Conservation (phyloP, 257 asterid genomes). For the Petunia secreta region DNA sequence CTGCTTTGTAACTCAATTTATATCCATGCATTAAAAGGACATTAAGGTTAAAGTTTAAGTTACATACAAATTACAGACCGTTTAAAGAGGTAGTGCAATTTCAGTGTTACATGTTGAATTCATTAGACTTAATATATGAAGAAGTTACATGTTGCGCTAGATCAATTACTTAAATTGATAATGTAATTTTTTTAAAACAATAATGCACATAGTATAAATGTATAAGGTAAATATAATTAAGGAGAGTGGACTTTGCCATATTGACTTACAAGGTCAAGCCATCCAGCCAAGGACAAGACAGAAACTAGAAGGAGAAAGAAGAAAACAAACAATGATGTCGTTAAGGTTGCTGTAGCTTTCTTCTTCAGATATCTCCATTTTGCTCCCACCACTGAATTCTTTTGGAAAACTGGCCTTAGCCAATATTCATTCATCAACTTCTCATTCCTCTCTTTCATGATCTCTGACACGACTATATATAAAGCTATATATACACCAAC, state of each 20-base stretch:
- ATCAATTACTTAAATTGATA: too few species aligned
- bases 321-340: slow-evolving; percentile 30
- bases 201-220: too few species aligned
- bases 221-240: not conserved
- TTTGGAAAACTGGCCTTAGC: slow-evolving; percentile 58
- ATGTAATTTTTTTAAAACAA: too few species aligned
- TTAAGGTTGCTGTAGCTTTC: slow-evolving; percentile 18
- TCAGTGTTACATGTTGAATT: too few species aligned
- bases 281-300: slow-evolving; percentile 36
- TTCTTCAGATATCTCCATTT: slow-evolving; percentile 40
- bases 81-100: too few species aligned
- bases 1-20: too few species aligned
- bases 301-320: slow-evolving; percentile 42
- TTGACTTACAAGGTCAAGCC: slow-evolving; percentile 50
- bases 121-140: too few species aligned
- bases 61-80: too few species aligned
- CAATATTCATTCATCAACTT: slow-evolving; percentile 53
- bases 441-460: slow-evolving; percentile 48
- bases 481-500: too few species aligned
- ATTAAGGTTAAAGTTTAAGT: not conserved
- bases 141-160: too few species aligned
- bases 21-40: not conserved
- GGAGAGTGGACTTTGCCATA: not conserved
- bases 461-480: not conserved
- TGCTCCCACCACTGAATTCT: slow-evolving; percentile 26